phyloP scores from a whole-genome alignment of 768 basidiomycete species.

The Exidia glandulosa region DNA sequence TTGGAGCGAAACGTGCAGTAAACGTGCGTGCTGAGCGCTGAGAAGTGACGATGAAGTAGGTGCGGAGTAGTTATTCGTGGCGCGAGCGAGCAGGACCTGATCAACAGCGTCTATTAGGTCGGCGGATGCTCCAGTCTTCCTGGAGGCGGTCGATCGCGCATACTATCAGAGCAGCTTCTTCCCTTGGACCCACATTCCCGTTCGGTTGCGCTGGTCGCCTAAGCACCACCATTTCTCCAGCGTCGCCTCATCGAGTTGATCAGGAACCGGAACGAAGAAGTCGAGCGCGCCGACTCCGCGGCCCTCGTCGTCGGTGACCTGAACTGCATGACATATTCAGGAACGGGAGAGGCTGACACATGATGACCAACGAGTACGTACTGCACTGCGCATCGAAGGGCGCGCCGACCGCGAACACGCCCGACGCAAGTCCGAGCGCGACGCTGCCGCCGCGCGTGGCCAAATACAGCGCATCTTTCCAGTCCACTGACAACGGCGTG shows the following conservation, averaged over 20 bases:
- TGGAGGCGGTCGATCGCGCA: no score
- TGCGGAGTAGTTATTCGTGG: no score
- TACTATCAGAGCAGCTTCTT: background rate
- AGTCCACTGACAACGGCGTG: slow-evolving; percentile 45
- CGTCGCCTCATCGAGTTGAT: slow-evolving; percentile 33
- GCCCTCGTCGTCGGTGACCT: slow-evolving; percentile 30
- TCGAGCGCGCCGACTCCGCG: slow-evolving; percentile 55
- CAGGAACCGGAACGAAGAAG: slow-evolving; percentile 40
- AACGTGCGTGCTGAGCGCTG: no score
- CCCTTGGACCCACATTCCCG: slow-evolving; percentile 70
- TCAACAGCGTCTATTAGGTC: no score
- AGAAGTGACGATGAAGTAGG: no score
- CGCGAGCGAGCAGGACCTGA: no score
- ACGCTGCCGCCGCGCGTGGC: slow-evolving; percentile 71
- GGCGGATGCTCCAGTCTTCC: no score
- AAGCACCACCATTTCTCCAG: slow-evolving; percentile 89
- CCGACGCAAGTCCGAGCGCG: slow-evolving; percentile 49
- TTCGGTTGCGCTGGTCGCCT: slow-evolving; percentile 59
- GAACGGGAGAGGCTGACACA: slow-evolving; percentile 1
- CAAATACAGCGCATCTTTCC: slow-evolving; percentile 73
- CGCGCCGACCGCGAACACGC: slow-evolving; percentile 46
- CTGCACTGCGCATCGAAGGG: slow-evolving; percentile 70
- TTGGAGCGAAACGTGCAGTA: no score
- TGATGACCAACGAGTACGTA: slow-evolving; percentile 26
- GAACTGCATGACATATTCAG: slow-evolving; percentile 24